Evolutionary conservation across 495 filamentous ascomycete genomes (phyloP).

Genomic region (Corynascus novoguineensis): DNA sequence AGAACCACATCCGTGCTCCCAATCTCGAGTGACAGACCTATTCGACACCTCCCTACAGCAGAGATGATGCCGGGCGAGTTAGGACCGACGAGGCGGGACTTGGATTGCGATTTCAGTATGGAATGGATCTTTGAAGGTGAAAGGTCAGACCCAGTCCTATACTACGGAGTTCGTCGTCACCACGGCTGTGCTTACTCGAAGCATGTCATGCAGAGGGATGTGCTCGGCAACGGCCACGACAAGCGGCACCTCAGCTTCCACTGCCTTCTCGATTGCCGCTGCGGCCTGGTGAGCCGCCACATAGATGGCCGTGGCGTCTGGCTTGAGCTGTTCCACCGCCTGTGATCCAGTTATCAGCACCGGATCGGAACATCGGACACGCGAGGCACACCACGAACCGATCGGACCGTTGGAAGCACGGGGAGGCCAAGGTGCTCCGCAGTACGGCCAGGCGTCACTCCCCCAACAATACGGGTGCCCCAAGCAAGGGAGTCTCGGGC

Average conservation of each 20-base stretch:
- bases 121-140: slow-evolving; percentile 52
- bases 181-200: slow-evolving; percentile 51
- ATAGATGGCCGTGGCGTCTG: slow-evolving; percentile 81
- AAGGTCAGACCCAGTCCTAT: slow-evolving; percentile 10
- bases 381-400: slow-evolving; percentile 13
- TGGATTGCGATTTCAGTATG: slow-evolving; percentile 74
- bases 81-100: slow-evolving; percentile 73
- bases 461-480: slow-evolving; percentile 84
- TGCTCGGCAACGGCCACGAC: slow-evolving; percentile 90
- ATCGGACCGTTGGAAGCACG: slow-evolving; percentile 64
- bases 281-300: slow-evolving; percentile 75
- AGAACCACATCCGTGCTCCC: neutral
- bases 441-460: slow-evolving; percentile 70
- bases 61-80: slow-evolving; percentile 90
- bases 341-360: slow-evolving; percentile 23
- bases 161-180: neutral
- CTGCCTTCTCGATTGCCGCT: slow-evolving; percentile 78
- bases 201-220: slow-evolving; percentile 80
- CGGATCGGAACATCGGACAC: neutral
- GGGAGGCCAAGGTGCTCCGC: slow-evolving; percentile 78
- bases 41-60: slow-evolving; percentile 70
- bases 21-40: slow-evolving; percentile 40
- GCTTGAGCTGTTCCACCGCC: slow-evolving; percentile 71
- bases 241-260: slow-evolving; percentile 80
- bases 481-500: slow-evolving; percentile 76